Conservation (phyloP, 78 protist species). For the Trichosphaerium sp. region DNA sequence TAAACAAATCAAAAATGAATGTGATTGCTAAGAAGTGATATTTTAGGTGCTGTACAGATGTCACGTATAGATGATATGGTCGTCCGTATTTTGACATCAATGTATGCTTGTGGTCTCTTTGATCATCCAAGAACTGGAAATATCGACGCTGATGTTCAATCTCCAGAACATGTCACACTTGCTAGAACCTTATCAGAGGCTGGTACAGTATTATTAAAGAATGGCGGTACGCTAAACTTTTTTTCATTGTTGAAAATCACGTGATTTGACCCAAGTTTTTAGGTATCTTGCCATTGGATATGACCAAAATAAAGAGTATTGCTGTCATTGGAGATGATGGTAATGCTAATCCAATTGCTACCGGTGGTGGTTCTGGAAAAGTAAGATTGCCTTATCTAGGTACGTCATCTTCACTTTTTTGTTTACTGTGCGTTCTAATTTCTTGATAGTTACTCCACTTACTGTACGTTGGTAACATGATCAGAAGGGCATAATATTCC, state of each 20-base stretch:
- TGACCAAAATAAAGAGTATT: neutral
- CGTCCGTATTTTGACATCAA: neutral
- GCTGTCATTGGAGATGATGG: constrained; percentile 11
- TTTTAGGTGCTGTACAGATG: too few relatives aligned
- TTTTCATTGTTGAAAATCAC: too few relatives aligned
- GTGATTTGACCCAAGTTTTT: too few relatives aligned
- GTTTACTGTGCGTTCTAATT: neutral
- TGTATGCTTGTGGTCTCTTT: constrained; percentile 12
- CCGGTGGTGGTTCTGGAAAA: constrained; percentile 13
- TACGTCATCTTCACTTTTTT: neutral
- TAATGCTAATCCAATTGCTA: neutral
- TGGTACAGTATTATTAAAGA: constrained; percentile 25
- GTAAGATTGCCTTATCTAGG: neutral
- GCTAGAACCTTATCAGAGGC: constrained; percentile 8
- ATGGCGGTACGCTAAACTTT: too few relatives aligned
- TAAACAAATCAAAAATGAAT: too few relatives aligned
- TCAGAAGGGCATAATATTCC: neutral
- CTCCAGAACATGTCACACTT: neutral
- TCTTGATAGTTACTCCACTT: neutral
- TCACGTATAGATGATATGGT: constrained; percentile 33
- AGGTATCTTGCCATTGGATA: neutral
- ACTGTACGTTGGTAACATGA: neutral
- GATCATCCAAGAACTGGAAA: neutral
- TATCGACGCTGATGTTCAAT: constrained; percentile 5
- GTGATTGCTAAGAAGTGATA: too few relatives aligned